Conservation (phyloP, 192 early-diverging fungal genomes). For the Rhizoclosmatium globosum region DNA sequence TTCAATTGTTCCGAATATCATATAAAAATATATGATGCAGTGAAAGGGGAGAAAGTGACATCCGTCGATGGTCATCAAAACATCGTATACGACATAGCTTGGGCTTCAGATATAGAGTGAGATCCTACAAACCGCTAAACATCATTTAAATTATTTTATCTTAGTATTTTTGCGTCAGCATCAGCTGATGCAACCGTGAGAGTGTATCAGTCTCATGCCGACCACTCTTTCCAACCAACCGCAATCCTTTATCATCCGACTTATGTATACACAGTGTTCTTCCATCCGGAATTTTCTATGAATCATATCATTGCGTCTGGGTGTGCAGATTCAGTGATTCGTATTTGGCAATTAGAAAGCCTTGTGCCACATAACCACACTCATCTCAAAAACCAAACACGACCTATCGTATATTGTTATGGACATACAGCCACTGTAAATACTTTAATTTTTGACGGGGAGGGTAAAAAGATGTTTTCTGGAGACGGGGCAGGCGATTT, state of each 20-base stretch:
- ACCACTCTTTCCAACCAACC: constrained; percentile 27
- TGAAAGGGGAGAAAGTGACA: constrained; percentile 47
- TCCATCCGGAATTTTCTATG: constrained; percentile 34
- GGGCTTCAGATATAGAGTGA: constrained; percentile 52
- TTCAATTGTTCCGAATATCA: constrained; percentile 15
- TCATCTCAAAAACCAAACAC: background rate
- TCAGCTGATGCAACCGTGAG: constrained; percentile 57
- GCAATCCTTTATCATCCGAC: constrained; percentile 47
- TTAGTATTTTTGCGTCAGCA: constrained; percentile 51
- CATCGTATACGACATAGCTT: constrained; percentile 55
- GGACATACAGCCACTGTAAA: constrained; percentile 52
- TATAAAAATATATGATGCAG: constrained; percentile 55
- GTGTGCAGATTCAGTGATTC: constrained; percentile 49
- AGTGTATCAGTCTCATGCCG: constrained; percentile 42
- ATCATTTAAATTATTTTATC: background rate
- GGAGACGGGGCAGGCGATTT: constrained; percentile 51
- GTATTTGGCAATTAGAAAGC: constrained; percentile 42
- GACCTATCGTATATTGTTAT: constrained; percentile 32
- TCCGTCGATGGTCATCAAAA: constrained; percentile 54
- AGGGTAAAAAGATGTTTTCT: constrained; percentile 50
- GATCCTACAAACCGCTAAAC: no score
- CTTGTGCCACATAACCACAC: background rate
- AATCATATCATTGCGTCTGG: constrained; percentile 45
- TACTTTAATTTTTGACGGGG: constrained; percentile 46
- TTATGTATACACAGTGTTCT: constrained; percentile 50